Percentiles rank a stretch among this genome's conserved stretches.
phyloP scores from a whole-genome alignment of 2,329 filamentous ascomycete genomes.

The Ambrosiella xylebori region DNA sequence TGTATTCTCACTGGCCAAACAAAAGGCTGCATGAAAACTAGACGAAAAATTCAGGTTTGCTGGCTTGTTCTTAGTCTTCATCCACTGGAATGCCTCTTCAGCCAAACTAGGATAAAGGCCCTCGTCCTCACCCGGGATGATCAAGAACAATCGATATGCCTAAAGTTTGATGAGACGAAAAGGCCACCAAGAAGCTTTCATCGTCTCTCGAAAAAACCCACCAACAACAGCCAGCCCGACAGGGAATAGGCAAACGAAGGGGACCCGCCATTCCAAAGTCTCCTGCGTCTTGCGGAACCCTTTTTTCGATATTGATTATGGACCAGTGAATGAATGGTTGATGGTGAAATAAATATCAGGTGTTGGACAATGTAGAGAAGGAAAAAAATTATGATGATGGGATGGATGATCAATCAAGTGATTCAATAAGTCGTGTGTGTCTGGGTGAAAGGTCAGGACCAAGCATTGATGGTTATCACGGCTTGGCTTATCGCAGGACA shows the following conservation, averaged over 20 bases:
- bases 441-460: too few species aligned
- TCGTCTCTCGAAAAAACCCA: neutral
- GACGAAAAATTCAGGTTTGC: neutral
- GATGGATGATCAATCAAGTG: too few species aligned
- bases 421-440: too few species aligned
- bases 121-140: neutral
- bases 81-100: neutral
- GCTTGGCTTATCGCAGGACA: too few species aligned
- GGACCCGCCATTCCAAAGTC: neutral
- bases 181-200: neutral
- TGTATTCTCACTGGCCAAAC: too few species aligned
- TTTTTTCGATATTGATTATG: neutral
- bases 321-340: neutral
- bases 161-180: neutral
- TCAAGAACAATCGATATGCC: neutral
- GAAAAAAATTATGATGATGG: too few species aligned
- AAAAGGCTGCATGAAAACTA: too few species aligned
- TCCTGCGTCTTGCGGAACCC: neutral
- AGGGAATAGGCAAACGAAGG: too few species aligned
- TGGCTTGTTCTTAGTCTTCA: neutral
- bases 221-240: neutral
- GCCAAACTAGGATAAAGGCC: neutral
- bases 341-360: too few species aligned
- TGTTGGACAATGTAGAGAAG: too few species aligned
- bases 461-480: too few species aligned